Conservation (phyloP, 2,329 filamentous ascomycete genomes). For the Hypoxylon sp. region DNA sequence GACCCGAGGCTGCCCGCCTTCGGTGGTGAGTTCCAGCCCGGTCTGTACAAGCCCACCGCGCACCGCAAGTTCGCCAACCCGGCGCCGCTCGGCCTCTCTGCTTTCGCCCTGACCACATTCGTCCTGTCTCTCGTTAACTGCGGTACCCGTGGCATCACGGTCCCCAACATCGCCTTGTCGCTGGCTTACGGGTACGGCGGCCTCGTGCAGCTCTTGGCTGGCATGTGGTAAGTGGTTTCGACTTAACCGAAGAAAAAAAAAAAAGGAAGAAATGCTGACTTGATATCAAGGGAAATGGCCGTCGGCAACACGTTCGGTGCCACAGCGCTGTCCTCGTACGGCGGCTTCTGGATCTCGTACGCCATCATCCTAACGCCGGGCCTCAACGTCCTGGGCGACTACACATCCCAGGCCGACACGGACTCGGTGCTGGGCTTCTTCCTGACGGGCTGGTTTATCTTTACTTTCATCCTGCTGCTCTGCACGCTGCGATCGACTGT, state of each 20-base stretch:
- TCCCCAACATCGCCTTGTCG: constrained; percentile 72
- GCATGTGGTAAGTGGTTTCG: constrained; percentile 91
- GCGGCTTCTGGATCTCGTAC: constrained; percentile 83
- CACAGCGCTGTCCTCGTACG: constrained; percentile 81
- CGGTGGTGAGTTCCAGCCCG: constrained; percentile 77
- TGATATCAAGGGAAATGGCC: constrained; percentile 74
- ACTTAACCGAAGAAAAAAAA: no score
- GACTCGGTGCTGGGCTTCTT: constrained; percentile 76
- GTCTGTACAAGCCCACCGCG: constrained; percentile 68
- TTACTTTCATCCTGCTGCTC: constrained; percentile 76
- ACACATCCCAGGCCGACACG: constrained; percentile 53
- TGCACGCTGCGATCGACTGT: constrained; percentile 80
- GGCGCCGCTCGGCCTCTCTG: constrained; percentile 76
- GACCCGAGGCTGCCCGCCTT: constrained; percentile 63
- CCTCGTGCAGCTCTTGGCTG: constrained; percentile 78
- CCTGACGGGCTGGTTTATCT: constrained; percentile 84
- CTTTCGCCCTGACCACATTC: constrained; percentile 85
- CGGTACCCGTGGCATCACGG: constrained; percentile 64
- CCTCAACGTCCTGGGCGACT: constrained; percentile 65
- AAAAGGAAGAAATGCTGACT: no score
- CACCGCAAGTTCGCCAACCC: constrained; percentile 81
- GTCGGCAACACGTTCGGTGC: constrained; percentile 89
- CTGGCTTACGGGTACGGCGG: constrained; percentile 79
- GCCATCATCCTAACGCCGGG: constrained; percentile 74
- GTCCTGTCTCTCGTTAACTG: constrained; percentile 79